Percentiles rank a stretch among this genome's conserved stretches.
Conservation (phyloP, 106 monocot species). For the Dioscorea alata region DNA sequence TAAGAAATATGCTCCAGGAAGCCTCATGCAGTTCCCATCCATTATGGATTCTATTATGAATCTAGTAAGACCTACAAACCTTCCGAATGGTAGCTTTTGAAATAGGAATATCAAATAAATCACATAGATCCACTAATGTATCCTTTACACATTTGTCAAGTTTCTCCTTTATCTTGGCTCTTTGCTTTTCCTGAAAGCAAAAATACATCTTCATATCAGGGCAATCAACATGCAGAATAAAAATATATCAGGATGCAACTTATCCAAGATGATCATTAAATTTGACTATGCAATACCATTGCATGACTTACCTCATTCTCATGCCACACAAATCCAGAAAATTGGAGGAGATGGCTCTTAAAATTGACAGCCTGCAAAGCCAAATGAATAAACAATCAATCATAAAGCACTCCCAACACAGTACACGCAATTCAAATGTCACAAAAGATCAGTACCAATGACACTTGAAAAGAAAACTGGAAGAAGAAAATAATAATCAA, state of each 20-base stretch:
- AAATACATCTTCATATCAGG: too few species aligned
- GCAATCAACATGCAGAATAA: too few species aligned
- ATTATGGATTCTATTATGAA: too few species aligned
- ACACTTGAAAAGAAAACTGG: too few species aligned
- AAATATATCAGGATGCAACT: too few species aligned
- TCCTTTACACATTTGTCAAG: conserved; percentile 64
- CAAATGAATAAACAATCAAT: not conserved
- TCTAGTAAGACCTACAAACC: conserved; percentile 24
- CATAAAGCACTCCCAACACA: not conserved
- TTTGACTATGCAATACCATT: not conserved
- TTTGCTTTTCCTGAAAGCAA: conserved; percentile 45
- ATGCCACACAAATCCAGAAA: conserved; percentile 92
- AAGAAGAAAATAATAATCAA: too few species aligned
- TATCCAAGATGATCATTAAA: too few species aligned
- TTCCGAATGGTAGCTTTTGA: conserved; percentile 50
- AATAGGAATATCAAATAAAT: conserved; percentile 59
- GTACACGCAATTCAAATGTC: too few species aligned
- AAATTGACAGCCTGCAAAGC: conserved; percentile 52
- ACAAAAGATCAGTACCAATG: too few species aligned
- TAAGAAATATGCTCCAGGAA: too few species aligned
- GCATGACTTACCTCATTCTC: conserved; percentile 54
- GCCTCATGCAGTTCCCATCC: too few species aligned
- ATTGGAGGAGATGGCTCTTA: conserved; percentile 70
- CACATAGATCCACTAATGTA: conserved; percentile 56
- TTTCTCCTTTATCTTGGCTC: conserved; percentile 53